Conservation (phyloP, 2,329 filamentous ascomycete species). For the Colletotrichum shisoi region DNA sequence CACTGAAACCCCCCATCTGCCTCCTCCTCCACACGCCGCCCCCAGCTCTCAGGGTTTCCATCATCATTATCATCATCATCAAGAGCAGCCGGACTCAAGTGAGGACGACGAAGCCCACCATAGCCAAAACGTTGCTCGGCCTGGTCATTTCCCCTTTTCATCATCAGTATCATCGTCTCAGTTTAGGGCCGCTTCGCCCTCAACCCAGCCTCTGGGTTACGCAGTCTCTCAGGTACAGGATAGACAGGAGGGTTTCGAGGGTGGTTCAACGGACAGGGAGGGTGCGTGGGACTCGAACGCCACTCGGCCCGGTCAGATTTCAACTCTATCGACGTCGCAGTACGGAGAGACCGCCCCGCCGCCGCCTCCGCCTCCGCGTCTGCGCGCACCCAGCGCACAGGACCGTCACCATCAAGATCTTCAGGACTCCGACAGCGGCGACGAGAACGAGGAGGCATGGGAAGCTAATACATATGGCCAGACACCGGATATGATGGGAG, state of each 20-base stretch:
- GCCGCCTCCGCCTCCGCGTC: slow-evolving; percentile 25
- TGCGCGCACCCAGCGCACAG: slow-evolving; percentile 17
- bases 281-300: slow-evolving; percentile 29
- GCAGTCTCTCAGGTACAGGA: slow-evolving; percentile 23
- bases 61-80: slow-evolving; percentile 29
- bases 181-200: slow-evolving; percentile 25
- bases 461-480: slow-evolving; percentile 35
- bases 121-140: slow-evolving; percentile 24
- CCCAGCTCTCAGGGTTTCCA: slow-evolving; percentile 11
- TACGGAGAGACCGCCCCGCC: neutral
- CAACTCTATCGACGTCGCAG: slow-evolving; percentile 34
- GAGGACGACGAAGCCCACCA: slow-evolving; percentile 28
- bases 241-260: slow-evolving; percentile 17
- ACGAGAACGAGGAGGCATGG: slow-evolving; percentile 27
- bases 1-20: neutral
- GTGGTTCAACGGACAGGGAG: slow-evolving; percentile 27
- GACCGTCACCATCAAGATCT: slow-evolving; percentile 24
- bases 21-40: slow-evolving; percentile 9
- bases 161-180: slow-evolving; percentile 38
- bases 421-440: slow-evolving; percentile 29
- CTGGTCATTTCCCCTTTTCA: slow-evolving; percentile 39
- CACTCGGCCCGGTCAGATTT: slow-evolving; percentile 27
- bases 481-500: slow-evolving; percentile 23
- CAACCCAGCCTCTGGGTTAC: slow-evolving; percentile 19
- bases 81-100: slow-evolving; percentile 37